Conservation (phyloP, 2,329 filamentous ascomycete species). For the Fusarium albosuccineum region DNA sequence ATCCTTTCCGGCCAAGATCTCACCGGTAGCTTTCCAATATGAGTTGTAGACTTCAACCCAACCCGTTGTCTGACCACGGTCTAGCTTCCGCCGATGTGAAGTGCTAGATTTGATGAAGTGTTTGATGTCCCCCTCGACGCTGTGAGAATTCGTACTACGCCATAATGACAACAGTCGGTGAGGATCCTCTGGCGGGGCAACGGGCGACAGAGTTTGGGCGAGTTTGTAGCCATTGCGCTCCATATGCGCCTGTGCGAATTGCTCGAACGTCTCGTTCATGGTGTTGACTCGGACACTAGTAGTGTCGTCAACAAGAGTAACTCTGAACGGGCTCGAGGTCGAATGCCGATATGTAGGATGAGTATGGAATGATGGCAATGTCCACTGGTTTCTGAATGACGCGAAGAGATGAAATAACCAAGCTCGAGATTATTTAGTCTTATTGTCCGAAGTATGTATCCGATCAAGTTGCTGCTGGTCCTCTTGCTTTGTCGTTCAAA, state of each 20-base stretch:
- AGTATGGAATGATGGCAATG: background rate
- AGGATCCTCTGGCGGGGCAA: conserved; percentile 71
- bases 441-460: conserved; percentile 14
- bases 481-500: conserved; percentile 32
- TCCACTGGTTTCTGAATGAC: background rate
- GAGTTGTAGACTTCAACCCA: conserved; percentile 88
- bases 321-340: background rate
- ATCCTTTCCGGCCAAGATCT: conserved; percentile 71
- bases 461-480: conserved; percentile 19
- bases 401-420: background rate
- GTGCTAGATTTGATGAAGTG: conserved; percentile 76
- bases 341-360: conserved; percentile 2
- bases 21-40: conserved; percentile 86
- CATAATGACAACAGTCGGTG: conserved; percentile 78
- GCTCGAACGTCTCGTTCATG: conserved; percentile 81
- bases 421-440: conserved; percentile 6
- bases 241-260: conserved; percentile 78
- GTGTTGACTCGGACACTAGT: conserved; percentile 32
- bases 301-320: conserved; percentile 11
- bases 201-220: conserved; percentile 80
- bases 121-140: conserved; percentile 77
- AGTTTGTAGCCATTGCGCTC: conserved; percentile 77
- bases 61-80: conserved; percentile 77
- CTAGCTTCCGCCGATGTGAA: conserved; percentile 64
- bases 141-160: conserved; percentile 75